Base-by-base conservation (phyloP, 495 filamentous ascomycete genomes). In the Hypoxylon crocopeplum region DNA sequence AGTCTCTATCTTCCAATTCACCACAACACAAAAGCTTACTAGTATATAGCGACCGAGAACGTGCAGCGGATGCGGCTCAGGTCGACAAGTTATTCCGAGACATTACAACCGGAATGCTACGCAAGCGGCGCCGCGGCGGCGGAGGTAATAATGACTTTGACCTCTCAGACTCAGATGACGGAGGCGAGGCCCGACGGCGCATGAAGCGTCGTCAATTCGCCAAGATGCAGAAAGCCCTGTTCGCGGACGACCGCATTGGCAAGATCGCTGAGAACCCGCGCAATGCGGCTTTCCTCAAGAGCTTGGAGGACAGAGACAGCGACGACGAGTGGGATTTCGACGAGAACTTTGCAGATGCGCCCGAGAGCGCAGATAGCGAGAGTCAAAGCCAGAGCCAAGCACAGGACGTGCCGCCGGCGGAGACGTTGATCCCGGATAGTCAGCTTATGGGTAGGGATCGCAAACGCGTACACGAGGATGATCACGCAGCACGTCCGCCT, bases 211-310 rank as follows among this genome's bases (percentile, higher is more conserved):
- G 86, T 50, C 89, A 98, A 63, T 93, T 95, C 71, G 89, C 91
- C 17, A 90, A 89, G 73, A 95, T 97, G 90, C 88, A 91, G 40
- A 91, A 89, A 66, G 89, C 91, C 12, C 79, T 99, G 7, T 80
- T 97, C 13, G 83, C 88, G n/a, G 93, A 98, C 64, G 92, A 92
- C 70, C 91, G 92, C 38, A 82, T 98, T 54, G 90, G 86, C 58
- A 91, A 92, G 68, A 88, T 99, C 48, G 92, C 93, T 21, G 85
- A 91, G 61, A 92, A 97, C 67, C 93, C 92, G 10, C 92, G 93
- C 71, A 92, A 91, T 64, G 77, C 84, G 11, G 94, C 94, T 0
- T 99, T 99, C 77, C 84, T 98, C 55, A 83, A 82, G 49, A 88
- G 91, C 7, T 88, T 99, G 45, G 93, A 97, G 59, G 95, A 98